Base-by-base conservation (phyloP, 352 stramenopile species). In the Pythium guiyangense region DNA sequence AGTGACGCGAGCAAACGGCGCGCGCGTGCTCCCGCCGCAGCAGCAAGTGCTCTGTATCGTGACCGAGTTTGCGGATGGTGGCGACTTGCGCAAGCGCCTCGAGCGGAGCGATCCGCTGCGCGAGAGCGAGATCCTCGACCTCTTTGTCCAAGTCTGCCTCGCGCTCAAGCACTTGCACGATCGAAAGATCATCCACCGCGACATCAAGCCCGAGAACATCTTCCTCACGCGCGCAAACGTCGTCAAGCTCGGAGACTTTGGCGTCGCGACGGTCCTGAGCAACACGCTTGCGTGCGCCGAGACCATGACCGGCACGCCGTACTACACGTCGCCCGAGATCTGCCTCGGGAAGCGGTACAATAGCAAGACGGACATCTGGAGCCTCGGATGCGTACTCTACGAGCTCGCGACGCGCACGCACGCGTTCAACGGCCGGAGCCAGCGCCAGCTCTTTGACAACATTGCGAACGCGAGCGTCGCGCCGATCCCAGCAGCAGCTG, bases 321-420 rank as follows among this genome's bases (percentile, higher is more conserved):
- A 97, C 69, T 97, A 98, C 74, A 97, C 96, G 48, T 96, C 88
- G 10, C 93, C 93, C 40, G 93, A 98, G 67, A 96, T 98, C 46
- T 97, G 88, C 63, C 72, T 97, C 14, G 92, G 94, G 17, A 80
- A 93, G 51, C 74, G 75, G 18, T 98, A 98, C 76, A 96, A 97
- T 51, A 76, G 92, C 57, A 98, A 98, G 70, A 95, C 85, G 0
- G 94, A 98, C 62, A 67, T 98, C 20, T 98, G 94, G 94, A 96
- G 92, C 34, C 70, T 98, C 15, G 94, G 94, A 2, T 98, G 92
- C 64, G 79, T 98, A 8, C 59, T 98, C 25, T 98, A 96, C 68
- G 94, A 98, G 70, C 84, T 98, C 68, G 67, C 58, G 3, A 94
- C 91, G 26, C 80, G 97, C 54, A 60, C 66, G 14, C 88, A 97